These are phyloP conservation scores for Trypanosoma melophagium DNA, from an alignment of 208 protist genomes.

Conservation along the genomic window DNA sequence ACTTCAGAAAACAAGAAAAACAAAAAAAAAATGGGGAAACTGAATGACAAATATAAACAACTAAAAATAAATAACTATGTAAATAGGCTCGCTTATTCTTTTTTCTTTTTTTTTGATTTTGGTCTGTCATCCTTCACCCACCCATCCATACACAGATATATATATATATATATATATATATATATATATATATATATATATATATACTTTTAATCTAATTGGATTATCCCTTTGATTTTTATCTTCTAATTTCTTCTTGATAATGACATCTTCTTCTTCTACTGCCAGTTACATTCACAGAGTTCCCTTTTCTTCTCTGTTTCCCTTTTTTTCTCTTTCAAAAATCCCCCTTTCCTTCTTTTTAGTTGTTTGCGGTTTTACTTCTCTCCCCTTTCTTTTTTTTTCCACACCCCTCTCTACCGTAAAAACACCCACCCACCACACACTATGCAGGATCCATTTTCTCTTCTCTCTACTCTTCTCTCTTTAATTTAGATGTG, in stretches of 20 bases:
- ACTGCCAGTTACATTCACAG: background rate
- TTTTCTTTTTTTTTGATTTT: slow-evolving; percentile 7
- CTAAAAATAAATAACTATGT: background rate
- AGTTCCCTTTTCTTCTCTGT: background rate
- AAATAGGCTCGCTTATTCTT: background rate
- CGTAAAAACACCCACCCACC: background rate
- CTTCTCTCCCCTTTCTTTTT: too few species aligned
- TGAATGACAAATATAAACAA: background rate
- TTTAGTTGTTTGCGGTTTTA: too few species aligned
- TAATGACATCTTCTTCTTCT: too few species aligned
- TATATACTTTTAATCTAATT: background rate
- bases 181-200: slow-evolving; percentile 7
- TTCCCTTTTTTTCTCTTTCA: background rate
- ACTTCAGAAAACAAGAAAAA: background rate
- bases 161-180: background rate
- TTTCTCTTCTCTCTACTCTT: background rate
- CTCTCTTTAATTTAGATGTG: slow-evolving; percentile 20
- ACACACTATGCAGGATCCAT: too few species aligned
- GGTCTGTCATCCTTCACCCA: background rate
- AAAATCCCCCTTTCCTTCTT: background rate
- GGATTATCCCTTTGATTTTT: background rate
- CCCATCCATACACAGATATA: too few species aligned
- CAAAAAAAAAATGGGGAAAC: background rate
- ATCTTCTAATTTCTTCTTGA: background rate
- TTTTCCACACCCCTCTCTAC: background rate